Percentiles rank a stretch among this genome's conserved stretches.
phyloP scores from a whole-genome alignment of 202 grass and related monocot species.

The Panicum virgatum region DNA sequence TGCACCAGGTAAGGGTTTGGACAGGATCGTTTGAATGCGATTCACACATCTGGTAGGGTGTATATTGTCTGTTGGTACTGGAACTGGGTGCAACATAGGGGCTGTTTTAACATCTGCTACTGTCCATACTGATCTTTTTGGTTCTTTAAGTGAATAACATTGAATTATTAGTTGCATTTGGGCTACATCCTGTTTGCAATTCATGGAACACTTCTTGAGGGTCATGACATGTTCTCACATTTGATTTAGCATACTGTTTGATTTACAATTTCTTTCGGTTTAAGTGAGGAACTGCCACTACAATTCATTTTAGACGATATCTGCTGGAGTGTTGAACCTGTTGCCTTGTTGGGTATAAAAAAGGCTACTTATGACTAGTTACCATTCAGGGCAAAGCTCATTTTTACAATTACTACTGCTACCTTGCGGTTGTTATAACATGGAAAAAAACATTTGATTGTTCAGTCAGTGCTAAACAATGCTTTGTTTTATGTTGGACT shows the following conservation, averaged over 20 bases:
- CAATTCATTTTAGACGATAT: background rate
- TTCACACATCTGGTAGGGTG: background rate
- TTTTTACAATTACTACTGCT: background rate
- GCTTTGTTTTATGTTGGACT: background rate
- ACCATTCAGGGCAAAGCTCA: background rate
- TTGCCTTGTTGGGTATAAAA: background rate
- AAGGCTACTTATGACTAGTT: background rate
- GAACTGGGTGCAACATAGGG: background rate
- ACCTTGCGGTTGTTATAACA: background rate
- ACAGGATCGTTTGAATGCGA: background rate
- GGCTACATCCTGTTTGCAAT: background rate
- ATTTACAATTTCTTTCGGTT: background rate
- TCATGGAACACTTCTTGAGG: background rate
- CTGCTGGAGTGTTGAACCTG: background rate
- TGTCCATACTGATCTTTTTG: background rate
- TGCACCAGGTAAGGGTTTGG: conserved; percentile 44
- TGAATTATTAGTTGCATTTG: background rate
- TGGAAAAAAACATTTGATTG: background rate
- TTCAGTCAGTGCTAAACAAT: background rate
- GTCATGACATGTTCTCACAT: background rate
- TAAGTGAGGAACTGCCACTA: background rate
- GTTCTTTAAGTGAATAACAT: background rate
- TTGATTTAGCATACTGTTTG: background rate
- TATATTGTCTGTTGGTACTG: background rate
- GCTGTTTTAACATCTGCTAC: background rate